phyloP scores from a whole-genome alignment of 495 filamentous ascomycete genomes.

The Opeltia flavorubescens region DNA sequence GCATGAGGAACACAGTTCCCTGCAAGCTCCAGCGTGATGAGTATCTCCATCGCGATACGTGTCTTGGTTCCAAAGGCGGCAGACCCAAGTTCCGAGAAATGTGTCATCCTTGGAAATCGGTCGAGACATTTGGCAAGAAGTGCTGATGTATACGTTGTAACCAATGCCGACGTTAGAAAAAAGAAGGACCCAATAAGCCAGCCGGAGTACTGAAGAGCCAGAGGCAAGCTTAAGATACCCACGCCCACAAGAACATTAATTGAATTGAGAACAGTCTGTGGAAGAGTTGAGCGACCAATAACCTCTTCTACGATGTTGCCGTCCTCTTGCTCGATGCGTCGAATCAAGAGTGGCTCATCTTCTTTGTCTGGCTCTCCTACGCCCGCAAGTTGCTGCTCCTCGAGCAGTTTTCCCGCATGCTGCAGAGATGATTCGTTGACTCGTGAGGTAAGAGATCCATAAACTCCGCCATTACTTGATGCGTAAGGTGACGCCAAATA shows the following conservation, averaged over 20 bases:
- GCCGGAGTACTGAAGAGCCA: slow-evolving; percentile 80
- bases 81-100: slow-evolving; percentile 88
- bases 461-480: slow-evolving; percentile 61
- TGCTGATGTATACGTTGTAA: slow-evolving; percentile 77
- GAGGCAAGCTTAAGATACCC: slow-evolving; percentile 73
- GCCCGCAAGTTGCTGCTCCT: slow-evolving; percentile 46
- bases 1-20: slow-evolving; percentile 84
- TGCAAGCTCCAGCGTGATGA: slow-evolving; percentile 81
- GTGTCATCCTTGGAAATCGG: slow-evolving; percentile 62
- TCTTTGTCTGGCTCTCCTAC: slow-evolving; percentile 44
- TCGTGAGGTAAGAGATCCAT: slow-evolving; percentile 59
- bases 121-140: slow-evolving; percentile 82
- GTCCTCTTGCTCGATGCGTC: slow-evolving; percentile 72
- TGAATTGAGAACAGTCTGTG: slow-evolving; percentile 93
- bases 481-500: slow-evolving; percentile 49
- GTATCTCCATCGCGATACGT: slow-evolving; percentile 61
- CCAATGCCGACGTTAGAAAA: slow-evolving; percentile 54
- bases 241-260: slow-evolving; percentile 92
- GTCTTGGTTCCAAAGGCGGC: slow-evolving; percentile 80
- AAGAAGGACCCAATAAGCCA: slow-evolving; percentile 76
- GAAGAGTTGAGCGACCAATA: slow-evolving; percentile 81
- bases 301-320: slow-evolving; percentile 71
- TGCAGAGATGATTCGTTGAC: slow-evolving; percentile 54
- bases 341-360: slow-evolving; percentile 66
- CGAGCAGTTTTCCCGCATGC: slow-evolving; percentile 57